Evolutionary conservation across 2,329 filamentous ascomycete genomes (phyloP), one percentile per base, ranked within the genome.

Genomic region (Zelopaecilomyces penicillatus): DNA sequence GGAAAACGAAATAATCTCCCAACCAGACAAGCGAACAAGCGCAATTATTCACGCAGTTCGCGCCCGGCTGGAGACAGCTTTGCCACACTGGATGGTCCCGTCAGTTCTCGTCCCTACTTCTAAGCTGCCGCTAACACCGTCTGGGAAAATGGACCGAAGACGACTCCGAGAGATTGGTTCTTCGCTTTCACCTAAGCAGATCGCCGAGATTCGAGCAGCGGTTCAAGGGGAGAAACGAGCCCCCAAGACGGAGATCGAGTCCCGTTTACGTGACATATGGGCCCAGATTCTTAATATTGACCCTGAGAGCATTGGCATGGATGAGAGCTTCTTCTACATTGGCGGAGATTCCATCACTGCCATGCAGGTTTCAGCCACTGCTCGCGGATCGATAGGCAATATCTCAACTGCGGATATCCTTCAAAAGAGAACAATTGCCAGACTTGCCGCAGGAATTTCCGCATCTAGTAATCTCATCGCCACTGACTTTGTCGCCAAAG

Each of bases 291-390:
- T 66, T 4, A 59, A 57, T n/a, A 42, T 54, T 4, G 57, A 62
- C 6, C 39, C 53, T 7, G 31, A 32, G 5, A 55, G 57, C 5
- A 47, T 66, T 32, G 50, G 56, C 0, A 47, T 57, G 1, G 50
- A 58, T 2, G 61, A 64, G 46, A 60, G 58, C 53, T 70, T 70
- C 57, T 64, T 69, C 50, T 57, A 54, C 0, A 55, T 69, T 1
- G 67, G 67, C 2, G 67, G 69, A 3, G 68, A 72, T 54, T 72
- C 69, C 0, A 58, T 72, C 10, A 58, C 58, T 4, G 67, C 68
- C 0, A 71, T 72, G 68, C 64, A 60, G 41, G 53, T 71, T 1
- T 65, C 68, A 0, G 59, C 67, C 1, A 55, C 57, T 31, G 65
- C 65, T 2, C 57, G 63, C 40, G 54, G 47, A 4, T 26, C 11